Base-by-base conservation (phyloP, 257 asterid species). In the Fraxinus americana region DNA sequence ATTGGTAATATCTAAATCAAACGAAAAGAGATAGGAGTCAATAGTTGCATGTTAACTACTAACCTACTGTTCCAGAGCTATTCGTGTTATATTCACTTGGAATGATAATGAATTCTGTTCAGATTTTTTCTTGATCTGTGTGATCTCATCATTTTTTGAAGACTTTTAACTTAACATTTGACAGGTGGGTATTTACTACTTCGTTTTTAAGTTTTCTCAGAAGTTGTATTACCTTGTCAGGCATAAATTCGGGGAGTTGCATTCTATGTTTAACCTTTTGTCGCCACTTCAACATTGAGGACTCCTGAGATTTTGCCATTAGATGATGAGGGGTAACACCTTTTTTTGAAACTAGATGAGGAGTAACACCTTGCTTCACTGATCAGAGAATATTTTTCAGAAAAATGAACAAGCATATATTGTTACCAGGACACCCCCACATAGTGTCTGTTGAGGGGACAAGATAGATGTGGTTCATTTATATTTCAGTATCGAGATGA, bases 361-460 rank as follows among this genome's bases (percentile, higher is more conserved):
- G 13, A 13, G 8, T 4, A 17, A 7, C 25, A 50, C 1, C 23
- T 43, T 75, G 66, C 74, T 48, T 43, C 34, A 71, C 19, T 27
- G 74, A 66, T 75, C 32, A 45, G 68, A 67, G 43, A 59, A 78
- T 57, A 78, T 74, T 30, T 23, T 38, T 7, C 45, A 2, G 39
- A 78, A 35, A 39, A 21, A 35, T 75, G 35, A 67, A 68, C 45
- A 43, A 72, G 66, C 35, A 4, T 52, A 17, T 45, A 52, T 17
- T 52, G 21, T 52, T 52, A 17, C 25, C 9, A 6, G 59, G 29
- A 27, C 52, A 9, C 7, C 39, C 61, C 59, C 39, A 25, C 52
- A 36, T 63, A 1, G 5, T 3, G 52, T 63, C 48, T 27, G 19
- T 65, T 50, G 68, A 14, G 12, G 0, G 27, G 52, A 52, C 38